These are phyloP conservation scores for Logfia minima DNA, from an alignment of 129 eudicot genomes.

Conservation along the genomic window DNA sequence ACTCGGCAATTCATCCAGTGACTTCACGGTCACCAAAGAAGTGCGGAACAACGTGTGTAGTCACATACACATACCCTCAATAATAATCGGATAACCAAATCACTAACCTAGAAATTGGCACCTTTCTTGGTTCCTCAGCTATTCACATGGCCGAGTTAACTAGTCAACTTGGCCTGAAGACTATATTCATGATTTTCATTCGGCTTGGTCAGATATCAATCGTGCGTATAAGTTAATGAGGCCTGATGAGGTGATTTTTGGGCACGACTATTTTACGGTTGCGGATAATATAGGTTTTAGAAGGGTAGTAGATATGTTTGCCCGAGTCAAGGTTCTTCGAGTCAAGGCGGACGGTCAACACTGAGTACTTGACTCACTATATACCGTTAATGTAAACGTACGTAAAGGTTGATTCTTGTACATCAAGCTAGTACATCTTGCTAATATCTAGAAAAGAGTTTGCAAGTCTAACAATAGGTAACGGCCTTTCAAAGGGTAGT, in stretches of 20 bases:
- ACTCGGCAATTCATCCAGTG: too few relatives aligned
- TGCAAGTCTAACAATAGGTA: background rate
- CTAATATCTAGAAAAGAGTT: background rate
- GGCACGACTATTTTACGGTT: constrained; percentile 61
- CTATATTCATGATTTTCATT: constrained; percentile 80
- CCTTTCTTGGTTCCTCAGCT: constrained; percentile 85
- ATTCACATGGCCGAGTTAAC: constrained; percentile 70
- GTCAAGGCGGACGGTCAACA: constrained; percentile 69
- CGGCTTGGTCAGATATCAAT: constrained; percentile 85
- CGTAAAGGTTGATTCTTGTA: constrained; percentile 8
- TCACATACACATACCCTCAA: too few relatives aligned
- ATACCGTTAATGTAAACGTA: constrained; percentile 17
- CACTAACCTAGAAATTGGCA: constrained; percentile 28
- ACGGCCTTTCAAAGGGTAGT: background rate
- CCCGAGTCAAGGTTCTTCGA: constrained; percentile 49
- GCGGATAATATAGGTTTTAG: constrained; percentile 63
- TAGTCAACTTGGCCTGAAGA: constrained; percentile 46
- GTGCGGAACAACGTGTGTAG: too few relatives aligned
- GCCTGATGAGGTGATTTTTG: constrained; percentile 76
- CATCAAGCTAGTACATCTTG: background rate
- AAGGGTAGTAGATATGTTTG: constrained; percentile 69
- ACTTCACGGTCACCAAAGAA: too few relatives aligned
- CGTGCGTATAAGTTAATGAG: constrained; percentile 61
- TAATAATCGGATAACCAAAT: too few relatives aligned
- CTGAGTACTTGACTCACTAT: constrained; percentile 53